These are phyloP conservation scores for Candida bentonensis DNA, from an alignment of 805 yeast genomes.

Conservation along the genomic window DNA sequence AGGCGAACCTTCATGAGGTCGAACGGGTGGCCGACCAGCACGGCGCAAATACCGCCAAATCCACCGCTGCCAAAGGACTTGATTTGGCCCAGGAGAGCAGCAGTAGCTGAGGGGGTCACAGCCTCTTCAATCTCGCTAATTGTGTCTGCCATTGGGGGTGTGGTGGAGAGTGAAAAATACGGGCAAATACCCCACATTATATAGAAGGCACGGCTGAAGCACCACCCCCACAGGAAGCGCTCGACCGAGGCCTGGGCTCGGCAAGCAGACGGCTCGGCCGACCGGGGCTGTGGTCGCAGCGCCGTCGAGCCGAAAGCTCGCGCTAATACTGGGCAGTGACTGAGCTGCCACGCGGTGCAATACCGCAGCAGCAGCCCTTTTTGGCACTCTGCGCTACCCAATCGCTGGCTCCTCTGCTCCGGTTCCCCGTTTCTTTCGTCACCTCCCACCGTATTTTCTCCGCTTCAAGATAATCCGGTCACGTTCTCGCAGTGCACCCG, in stretches of 20 bases:
- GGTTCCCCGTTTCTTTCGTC: too few relatives aligned
- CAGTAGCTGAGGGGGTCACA: slow-evolving; percentile 8
- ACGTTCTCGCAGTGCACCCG: too few relatives aligned
- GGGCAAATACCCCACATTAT: background rate
- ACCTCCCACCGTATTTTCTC: too few relatives aligned
- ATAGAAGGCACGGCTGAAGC: background rate
- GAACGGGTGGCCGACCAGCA: slow-evolving; percentile 90
- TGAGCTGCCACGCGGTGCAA: too few relatives aligned
- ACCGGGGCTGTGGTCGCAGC: too few relatives aligned
- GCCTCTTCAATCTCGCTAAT: slow-evolving; percentile 1
- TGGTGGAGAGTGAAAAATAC: background rate
- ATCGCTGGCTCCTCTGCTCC: too few relatives aligned
- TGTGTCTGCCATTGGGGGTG: slow-evolving; percentile 9
- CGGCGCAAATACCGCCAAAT: slow-evolving; percentile 93
- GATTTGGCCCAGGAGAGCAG: slow-evolving; percentile 49
- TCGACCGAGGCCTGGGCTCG: background rate
- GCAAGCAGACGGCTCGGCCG: background rate
- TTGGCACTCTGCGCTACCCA: too few relatives aligned
- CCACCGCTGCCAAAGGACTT: slow-evolving; percentile 90
- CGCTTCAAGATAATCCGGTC: too few relatives aligned
- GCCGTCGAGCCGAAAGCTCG: too few relatives aligned
- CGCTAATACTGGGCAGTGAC: too few relatives aligned
- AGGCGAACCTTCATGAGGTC: slow-evolving; percentile 68
- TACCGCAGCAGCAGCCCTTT: too few relatives aligned
- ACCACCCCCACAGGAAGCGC: background rate